Evolutionary conservation across 2,329 filamentous ascomycete genomes (phyloP).

Genomic region (Hypoxylon sp.): DNA sequence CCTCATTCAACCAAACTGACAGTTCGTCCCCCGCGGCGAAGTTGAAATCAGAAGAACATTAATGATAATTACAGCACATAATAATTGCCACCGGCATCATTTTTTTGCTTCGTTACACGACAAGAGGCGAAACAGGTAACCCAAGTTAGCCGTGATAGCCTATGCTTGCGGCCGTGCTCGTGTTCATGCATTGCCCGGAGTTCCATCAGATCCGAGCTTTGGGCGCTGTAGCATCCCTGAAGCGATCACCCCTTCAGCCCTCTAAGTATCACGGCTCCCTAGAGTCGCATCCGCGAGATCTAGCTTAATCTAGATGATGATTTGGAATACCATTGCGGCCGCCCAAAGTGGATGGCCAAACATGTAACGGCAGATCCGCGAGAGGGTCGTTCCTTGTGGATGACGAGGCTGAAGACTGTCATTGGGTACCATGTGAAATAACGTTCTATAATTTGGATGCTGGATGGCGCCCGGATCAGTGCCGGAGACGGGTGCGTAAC

Average conservation of each 20-base stretch:
- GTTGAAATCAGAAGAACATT: constrained; percentile 4
- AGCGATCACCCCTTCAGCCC: constrained; percentile 36
- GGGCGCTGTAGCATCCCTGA: constrained; percentile 28
- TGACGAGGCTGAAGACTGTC: constrained; percentile 13
- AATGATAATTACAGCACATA: background rate
- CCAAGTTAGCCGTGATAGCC: background rate
- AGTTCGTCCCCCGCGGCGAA: background rate
- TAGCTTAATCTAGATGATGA: constrained; percentile 30
- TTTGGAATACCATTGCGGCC: constrained; percentile 16
- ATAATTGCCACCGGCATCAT: constrained; percentile 25
- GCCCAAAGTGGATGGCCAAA: constrained; percentile 1
- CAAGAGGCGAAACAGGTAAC: constrained; percentile 22
- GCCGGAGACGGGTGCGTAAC: constrained; percentile 3
- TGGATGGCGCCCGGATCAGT: constrained; percentile 11
- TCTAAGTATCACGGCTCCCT: constrained; percentile 18
- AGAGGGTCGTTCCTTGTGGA: constrained; percentile 7
- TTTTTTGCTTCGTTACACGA: constrained; percentile 26
- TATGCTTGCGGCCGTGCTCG: constrained; percentile 31
- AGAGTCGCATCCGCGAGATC: constrained; percentile 33
- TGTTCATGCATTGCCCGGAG: constrained; percentile 27
- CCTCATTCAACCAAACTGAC: background rate
- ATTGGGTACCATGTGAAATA: constrained; percentile 12
- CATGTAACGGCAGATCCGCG: constrained; percentile 12
- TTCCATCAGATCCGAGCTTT: constrained; percentile 33
- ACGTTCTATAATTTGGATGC: constrained; percentile 1